Percentiles rank a stretch among this genome's conserved stretches.
Evolutionary conservation across 345 rosid genomes (phyloP).

Genomic region (Hibiscus syriacus): DNA sequence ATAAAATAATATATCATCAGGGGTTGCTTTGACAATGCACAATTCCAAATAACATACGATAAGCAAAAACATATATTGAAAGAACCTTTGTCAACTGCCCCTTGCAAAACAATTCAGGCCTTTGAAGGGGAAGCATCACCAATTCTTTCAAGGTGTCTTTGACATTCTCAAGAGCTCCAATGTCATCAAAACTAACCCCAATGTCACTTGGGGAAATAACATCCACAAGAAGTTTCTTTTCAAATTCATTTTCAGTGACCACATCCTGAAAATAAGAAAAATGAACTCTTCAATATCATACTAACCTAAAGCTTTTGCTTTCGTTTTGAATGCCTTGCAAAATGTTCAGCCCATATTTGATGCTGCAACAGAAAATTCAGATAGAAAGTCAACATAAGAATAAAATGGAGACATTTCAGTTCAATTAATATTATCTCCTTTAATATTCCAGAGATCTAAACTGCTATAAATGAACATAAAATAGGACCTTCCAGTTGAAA

Average conservation of each 20-base stretch:
- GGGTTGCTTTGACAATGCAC: not conserved
- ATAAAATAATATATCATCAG: too few species aligned
- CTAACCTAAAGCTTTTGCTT: not conserved
- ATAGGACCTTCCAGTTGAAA: constrained; percentile 70
- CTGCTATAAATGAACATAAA: not conserved
- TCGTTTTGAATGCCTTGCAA: constrained; percentile 40
- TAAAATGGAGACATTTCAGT: not conserved
- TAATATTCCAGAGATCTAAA: constrained; percentile 43
- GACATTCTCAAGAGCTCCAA: constrained; percentile 94
- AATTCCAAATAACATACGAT: not conserved
- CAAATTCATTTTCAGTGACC: constrained; percentile 92
- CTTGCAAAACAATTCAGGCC: not conserved
- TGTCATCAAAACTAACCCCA: constrained; percentile 94
- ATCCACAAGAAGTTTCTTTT: constrained; percentile 90
- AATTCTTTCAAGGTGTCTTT: constrained; percentile 96
- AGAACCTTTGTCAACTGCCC: not conserved
- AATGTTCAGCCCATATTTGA: constrained; percentile 60
- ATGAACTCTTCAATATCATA: not conserved
- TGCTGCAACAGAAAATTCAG: constrained; percentile 38
- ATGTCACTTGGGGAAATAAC: constrained; percentile 94
- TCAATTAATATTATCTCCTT: not conserved
- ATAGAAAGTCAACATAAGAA: not conserved
- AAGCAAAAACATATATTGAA: not conserved
- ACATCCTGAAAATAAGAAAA: constrained; percentile 59
- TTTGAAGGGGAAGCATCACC: constrained; percentile 96